Evolutionary conservation across 352 stramenopile genomes (phyloP), one percentile per base, ranked within the genome.

Genomic region (Globisporangium paddicum): DNA sequence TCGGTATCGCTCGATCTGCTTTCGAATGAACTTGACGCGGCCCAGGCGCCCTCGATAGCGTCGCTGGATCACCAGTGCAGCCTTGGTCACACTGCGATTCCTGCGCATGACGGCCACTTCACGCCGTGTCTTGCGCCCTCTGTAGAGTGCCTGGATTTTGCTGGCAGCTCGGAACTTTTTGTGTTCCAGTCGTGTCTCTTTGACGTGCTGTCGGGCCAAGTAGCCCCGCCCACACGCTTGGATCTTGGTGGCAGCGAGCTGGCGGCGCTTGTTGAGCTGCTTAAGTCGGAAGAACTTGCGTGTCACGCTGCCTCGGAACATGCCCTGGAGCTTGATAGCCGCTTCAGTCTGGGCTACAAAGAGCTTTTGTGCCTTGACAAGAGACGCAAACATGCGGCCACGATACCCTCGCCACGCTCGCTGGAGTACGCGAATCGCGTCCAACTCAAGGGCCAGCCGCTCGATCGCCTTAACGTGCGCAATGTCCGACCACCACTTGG

Each of bases 41-140:
- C 77, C 79, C 4, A 93, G 68, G 6, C 82, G 77, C 8, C 82
- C 78, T 30, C 84, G 79, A 48, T 93, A 93, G 26, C 77, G 67
- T 8, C 79, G 71, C 54, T 91, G 84, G 35, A 93, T 90, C 4
- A 81, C 19, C 11, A 77, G 58, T 1, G 84, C 84, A 1, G 84
- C 80, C 13, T 69, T 58, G 0, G 68, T 82, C 32, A 87, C 49
- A 1, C 38, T 54, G 14, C 64, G 57, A 4, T 62, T 68, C 10
- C 62, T 63, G 14, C 61, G 63, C n/a, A 58, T 30, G 18, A 55
- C 13, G 6, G 58, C 58, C 38, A 87, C 53, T n/a, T 71, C 56
- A 19, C 66, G 64, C 5, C 82, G 67, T 45, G 64, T 63, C 37
- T 85, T 79, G 23, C 74, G 76, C 0, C 83, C 78, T 9, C 81